Base-by-base conservation (phyloP, 352 stramenopile genomes). In the Globisporangium parvum region DNA sequence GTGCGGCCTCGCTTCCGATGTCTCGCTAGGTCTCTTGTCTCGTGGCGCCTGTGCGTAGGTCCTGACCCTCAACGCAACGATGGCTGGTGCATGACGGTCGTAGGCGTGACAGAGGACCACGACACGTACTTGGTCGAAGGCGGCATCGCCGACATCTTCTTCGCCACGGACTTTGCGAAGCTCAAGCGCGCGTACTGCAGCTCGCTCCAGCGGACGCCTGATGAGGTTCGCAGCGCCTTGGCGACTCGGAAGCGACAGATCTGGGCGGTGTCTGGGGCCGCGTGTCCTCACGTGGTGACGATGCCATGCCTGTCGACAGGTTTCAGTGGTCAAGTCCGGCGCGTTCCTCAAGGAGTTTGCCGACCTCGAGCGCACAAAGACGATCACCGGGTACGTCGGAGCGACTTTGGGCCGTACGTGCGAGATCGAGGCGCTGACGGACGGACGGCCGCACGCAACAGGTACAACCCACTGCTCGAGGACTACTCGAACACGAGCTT, bases 401-500 rank as follows among this genome's bases (percentile, higher is more conserved):
- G 37, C 35, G 15, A 21, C 5, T 59, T 26, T 15, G 23, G 4
- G 31, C 9, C 31, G 31, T 37, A 11, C 3, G 31, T 12, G 31
- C 11, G 31, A 12, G 31, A 37, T 18, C 0, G 1, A 20, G 20
- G 6, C 12, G n/a, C 41, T 42, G 28, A 14, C 39, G 20, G 39
- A 44, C 17, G 39, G 39, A 45, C 39, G 14, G 15, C 5, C 21
- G 39, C 49, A 45, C 4, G 6, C n/a, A 31, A 15, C 18, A 93
- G 87, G 33, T 96, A 94, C 75, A 95, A 96, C 50, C 88, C 88
- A 18, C 58, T 96, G 45, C 53, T 96, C 6, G 80, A 96, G 54
- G 88, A 96, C 65, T 96, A 95, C 63, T 76, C 73, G 54, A 96
- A 96, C 69, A 94, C 87, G 23, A 93, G 82, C 63, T 92, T 96